Base-by-base conservation (phyloP, 1,139 yeast genomes). In the Kazachstania sp. region DNA sequence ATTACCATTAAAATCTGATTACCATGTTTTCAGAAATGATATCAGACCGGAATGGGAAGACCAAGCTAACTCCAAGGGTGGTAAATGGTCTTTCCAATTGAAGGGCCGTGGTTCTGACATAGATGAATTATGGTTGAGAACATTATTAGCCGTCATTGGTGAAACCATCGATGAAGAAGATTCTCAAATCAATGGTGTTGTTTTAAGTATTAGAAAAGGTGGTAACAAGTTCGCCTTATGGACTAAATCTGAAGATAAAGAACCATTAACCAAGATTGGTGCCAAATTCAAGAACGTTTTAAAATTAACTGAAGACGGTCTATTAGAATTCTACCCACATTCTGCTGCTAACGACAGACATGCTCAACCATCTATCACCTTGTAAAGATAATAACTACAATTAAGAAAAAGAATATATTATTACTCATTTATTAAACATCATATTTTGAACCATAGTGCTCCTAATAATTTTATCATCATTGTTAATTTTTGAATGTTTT, bases 21-120 rank as follows among this genome's bases (percentile, higher is more conserved):
- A 92, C 72, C 96, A 94, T 67, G 79, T 92, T 65, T 92, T 94
- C 75, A 86, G 92, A 71, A 86, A 85, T 65, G 96, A 92, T 48
- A 81, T 94, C 61, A 85, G 88, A 68, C 99, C 98, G 48, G 97
- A 92, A 74, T 92, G 99, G 99, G 99, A 92, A 75, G 97, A 92
- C 69, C 75, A 72, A 48, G 78, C 80, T 58, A 94, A 94, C 71
- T 70, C 88, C 53, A 76, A 81, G 59, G 98, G 99, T 65, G 98
- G 98, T 62, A 87, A 86, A 71, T 92, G 97, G 96, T 77, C 86
- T 39, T 86, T 79, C 71, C 82, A 78, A 68, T 81, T 83, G 70
- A 81, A 75, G 67, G 78, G 79, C 58, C 84, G 77, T 54, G 73
- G 74, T 51, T 69, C 71, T 49, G 80, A 80, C 51, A 82, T 87